Conservation (phyloP, 2,329 filamentous ascomycete genomes). For the Apiospora phragmitis region DNA sequence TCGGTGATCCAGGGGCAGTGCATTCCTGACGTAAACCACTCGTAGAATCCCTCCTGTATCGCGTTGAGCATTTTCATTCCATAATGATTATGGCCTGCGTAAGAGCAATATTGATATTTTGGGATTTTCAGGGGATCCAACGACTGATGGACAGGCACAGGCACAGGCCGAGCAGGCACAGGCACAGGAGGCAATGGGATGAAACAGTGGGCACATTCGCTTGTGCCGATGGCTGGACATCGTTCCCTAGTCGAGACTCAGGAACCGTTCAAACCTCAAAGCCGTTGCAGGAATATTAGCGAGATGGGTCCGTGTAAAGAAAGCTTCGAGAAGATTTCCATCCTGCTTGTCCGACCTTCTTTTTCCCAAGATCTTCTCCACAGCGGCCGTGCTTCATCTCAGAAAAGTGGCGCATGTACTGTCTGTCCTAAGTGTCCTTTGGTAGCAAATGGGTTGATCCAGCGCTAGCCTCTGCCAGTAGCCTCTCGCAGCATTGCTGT, state of each 20-base stretch:
- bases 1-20: conserved; percentile 1
- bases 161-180: neutral
- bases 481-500: neutral
- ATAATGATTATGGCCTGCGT: neutral
- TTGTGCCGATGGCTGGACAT: neutral
- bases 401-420: conserved; percentile 5
- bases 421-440: neutral
- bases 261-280: conserved; percentile 1
- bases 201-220: conserved; percentile 7
- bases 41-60: neutral
- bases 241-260: conserved; percentile 9
- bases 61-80: neutral
- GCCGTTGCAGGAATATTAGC: neutral
- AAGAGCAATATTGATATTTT: neutral
- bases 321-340: conserved; percentile 1
- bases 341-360: neutral
- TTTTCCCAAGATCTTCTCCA: neutral
- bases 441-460: neutral
- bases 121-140: neutral
- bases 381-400: neutral
- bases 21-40: neutral
- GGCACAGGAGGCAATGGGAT: conserved; percentile 4
- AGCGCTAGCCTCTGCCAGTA: neutral
- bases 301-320: neutral
- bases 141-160: neutral